Evolutionary conservation across 345 rosid species (phyloP), one percentile per base, ranked within the genome.

Genomic region (Lepidium africanum): DNA sequence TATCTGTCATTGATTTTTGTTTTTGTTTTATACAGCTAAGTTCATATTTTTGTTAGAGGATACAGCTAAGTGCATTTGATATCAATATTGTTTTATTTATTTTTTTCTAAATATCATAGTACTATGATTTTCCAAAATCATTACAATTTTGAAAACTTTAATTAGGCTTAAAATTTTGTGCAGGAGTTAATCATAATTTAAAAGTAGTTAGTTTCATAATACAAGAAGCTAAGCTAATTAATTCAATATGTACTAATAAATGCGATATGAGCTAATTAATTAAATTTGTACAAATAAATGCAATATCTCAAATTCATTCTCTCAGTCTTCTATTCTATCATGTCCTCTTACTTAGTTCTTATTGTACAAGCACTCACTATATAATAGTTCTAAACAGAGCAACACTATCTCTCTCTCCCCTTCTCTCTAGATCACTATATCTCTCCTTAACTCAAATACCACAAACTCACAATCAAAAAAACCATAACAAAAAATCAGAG

Each of bases 401-500:
- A 35, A 46, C 56, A 53, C 48, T 55, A 38, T 12, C 38, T 37
- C 57, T 46, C 42, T 38, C 66, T 58, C 76, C 30, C 33, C 9
- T 15, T 63, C 72, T 58, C 67, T 73, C 46, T 52, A 73, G 68
- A 67, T 67, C 67, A 51, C 67, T 59, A 27, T 51, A 62, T 60
- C 57, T 74, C 53, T 33, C 55, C 55, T 42, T 30, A 39, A 58
- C 69, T 61, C 64, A 68, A 27, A 30, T 63, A 61, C 70, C 73
- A 74, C 78, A 67, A 61, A 60, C 69, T 74, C 63, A 68, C 63
- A 68, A 74, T 67, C 63, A 65, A 73, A 65, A 32, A n/a, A n/a
- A n/a, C n/a, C n/a, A n/a, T n/a, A n/a, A 6, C 25, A 21, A 21
- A 21, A 21, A 21, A 50, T 4, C n/a, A 58, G 32, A 35, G 35